These are phyloP conservation scores for Xeromyces bisporus DNA, from an alignment of 495 filamentous ascomycete genomes.

Conservation along the genomic window DNA sequence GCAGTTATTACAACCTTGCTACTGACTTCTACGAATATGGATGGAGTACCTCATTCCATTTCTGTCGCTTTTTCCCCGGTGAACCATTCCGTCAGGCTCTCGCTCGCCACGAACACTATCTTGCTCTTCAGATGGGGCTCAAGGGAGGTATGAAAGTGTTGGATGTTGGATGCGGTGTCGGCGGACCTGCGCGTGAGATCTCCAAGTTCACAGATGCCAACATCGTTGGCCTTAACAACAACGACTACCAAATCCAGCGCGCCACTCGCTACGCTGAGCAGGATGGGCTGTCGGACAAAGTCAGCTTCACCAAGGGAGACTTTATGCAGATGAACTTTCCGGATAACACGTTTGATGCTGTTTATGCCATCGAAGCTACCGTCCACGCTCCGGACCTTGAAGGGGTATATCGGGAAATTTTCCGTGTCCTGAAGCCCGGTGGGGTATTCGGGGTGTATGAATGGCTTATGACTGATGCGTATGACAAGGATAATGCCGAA, in stretches of 20 bases:
- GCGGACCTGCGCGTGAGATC: conserved; percentile 94
- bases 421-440: conserved; percentile 89
- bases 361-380: conserved; percentile 96
- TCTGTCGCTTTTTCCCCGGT: conserved; percentile 84
- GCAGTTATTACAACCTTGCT: conserved; percentile 91
- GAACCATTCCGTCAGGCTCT: conserved; percentile 88
- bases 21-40: conserved; percentile 97
- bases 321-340: conserved; percentile 99
- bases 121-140: conserved; percentile 78
- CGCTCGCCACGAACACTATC: conserved; percentile 95
- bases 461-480: conserved; percentile 96
- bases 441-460: conserved; percentile 96
- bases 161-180: conserved; percentile 95
- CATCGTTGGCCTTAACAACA: conserved; percentile 93
- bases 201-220: conserved; percentile 86
- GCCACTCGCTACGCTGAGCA: conserved; percentile 70
- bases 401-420: conserved; percentile 88
- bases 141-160: conserved; percentile 76
- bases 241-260: conserved; percentile 97
- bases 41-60: conserved; percentile 92
- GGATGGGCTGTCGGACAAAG: conserved; percentile 65
- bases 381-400: conserved; percentile 90
- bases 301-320: conserved; percentile 87
- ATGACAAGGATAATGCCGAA: conserved; percentile 74
- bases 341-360: conserved; percentile 79